Evolutionary conservation across 1,139 yeast species (phyloP).

Genomic region (Scheffersomyces insectosa): DNA sequence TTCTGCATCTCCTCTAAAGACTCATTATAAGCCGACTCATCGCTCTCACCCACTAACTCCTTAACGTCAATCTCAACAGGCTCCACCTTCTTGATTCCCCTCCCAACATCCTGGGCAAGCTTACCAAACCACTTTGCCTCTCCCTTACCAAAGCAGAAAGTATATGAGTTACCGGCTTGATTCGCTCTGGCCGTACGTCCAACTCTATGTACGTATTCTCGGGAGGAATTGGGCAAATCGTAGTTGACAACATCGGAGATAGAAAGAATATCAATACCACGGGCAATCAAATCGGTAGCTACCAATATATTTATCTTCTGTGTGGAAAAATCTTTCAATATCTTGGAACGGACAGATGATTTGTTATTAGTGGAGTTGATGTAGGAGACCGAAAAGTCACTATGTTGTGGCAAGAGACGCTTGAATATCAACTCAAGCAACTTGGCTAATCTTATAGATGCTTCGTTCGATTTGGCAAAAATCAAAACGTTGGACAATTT

Average conservation of each 20-base stretch:
- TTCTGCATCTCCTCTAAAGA: constrained; percentile 27
- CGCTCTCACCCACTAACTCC: constrained; percentile 22
- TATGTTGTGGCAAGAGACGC: constrained; percentile 16
- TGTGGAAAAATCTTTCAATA: constrained; percentile 57
- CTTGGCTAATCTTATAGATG: constrained; percentile 73
- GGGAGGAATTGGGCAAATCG: constrained; percentile 83
- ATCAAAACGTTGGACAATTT: constrained; percentile 50
- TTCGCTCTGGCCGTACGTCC: constrained; percentile 98
- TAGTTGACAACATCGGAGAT: constrained; percentile 82
- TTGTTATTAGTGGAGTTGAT: constrained; percentile 51
- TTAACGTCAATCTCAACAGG: constrained; percentile 23
- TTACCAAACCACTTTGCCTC: constrained; percentile 68
- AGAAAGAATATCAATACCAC: constrained; percentile 84
- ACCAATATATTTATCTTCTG: constrained; percentile 59
- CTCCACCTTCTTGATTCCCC: constrained; percentile 25
- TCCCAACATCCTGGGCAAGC: constrained; percentile 45
- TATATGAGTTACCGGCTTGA: constrained; percentile 70
- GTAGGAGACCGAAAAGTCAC: constrained; percentile 20
- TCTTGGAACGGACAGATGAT: constrained; percentile 39
- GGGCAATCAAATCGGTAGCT: constrained; percentile 90
- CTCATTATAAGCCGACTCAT: constrained; percentile 26
- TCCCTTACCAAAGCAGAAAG: constrained; percentile 70
- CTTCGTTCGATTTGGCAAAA: constrained; percentile 85
- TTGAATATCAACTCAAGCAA: constrained; percentile 51
- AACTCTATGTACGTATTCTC: constrained; percentile 92